Evolutionary conservation across 169 alveolate genomes (phyloP).

Genomic region (Eimeria sp.): DNA sequence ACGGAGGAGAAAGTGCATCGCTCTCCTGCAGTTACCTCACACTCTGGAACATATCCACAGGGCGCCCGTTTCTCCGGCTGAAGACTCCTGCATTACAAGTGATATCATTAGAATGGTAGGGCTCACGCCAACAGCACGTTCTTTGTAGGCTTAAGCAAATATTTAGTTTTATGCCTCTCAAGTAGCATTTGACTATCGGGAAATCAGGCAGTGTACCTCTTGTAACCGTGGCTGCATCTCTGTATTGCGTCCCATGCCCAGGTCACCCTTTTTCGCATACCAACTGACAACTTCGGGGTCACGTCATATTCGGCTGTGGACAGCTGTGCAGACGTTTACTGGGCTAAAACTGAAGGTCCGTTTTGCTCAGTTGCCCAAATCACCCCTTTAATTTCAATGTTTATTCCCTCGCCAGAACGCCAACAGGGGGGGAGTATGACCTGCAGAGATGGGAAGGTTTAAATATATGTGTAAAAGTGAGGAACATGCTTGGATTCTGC

Average conservation of each 20-base stretch:
- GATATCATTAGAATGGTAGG: conserved; percentile 35
- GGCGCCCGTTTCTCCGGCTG: conserved; percentile 30
- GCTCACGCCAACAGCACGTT: neutral
- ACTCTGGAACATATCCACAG: conserved; percentile 53
- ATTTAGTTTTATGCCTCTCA: neutral
- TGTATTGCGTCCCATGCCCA: neutral
- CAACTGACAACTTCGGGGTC: conserved; percentile 59
- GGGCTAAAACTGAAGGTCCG: conserved; percentile 65
- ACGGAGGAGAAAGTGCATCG: conserved; percentile 47
- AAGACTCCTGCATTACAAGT: conserved; percentile 63
- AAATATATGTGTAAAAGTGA: neutral
- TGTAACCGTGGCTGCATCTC: too few species aligned
- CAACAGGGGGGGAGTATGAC: neutral
- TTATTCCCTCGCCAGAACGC: neutral
- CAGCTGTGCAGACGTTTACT: conserved; percentile 63
- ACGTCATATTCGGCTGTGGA: conserved; percentile 58
- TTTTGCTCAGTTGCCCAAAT: neutral
- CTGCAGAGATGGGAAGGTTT: neutral
- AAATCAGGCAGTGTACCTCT: neutral
- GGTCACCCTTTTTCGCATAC: conserved; percentile 61
- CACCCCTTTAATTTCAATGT: neutral
- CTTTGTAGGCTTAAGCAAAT: neutral
- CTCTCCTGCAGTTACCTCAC: conserved; percentile 48
- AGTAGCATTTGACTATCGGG: neutral
- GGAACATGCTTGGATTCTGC: neutral